These are phyloP conservation scores for Piper longum DNA, from an alignment of 164 flowering plant species.

Conservation along the genomic window DNA sequence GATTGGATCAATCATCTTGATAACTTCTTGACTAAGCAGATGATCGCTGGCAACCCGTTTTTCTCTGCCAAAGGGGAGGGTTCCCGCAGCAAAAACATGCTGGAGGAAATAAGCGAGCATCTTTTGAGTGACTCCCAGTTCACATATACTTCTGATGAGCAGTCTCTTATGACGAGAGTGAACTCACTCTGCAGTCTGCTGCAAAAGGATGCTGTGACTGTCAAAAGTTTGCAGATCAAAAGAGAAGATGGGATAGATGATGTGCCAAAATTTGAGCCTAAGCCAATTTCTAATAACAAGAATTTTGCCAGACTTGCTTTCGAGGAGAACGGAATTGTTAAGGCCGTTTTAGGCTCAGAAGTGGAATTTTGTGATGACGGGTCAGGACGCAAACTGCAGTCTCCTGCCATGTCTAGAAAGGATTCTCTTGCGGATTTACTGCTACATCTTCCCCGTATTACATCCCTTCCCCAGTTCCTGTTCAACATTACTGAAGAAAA, in stretches of 20 bases:
- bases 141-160: conserved; percentile 48
- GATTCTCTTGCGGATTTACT: conserved; percentile 75
- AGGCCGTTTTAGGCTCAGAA: conserved; percentile 8
- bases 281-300: neutral
- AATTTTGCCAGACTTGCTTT: too few relatives aligned
- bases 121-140: conserved; percentile 51
- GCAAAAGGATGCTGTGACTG: conserved; percentile 38
- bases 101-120: conserved; percentile 54
- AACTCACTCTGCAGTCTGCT: conserved; percentile 75
- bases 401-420: conserved; percentile 48
- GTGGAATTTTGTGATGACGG: conserved; percentile 12
- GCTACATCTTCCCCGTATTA: conserved; percentile 75
- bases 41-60: conserved; percentile 32
- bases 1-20: conserved; percentile 67
- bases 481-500: conserved; percentile 61
- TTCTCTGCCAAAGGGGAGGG: conserved; percentile 20
- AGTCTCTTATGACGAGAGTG: conserved; percentile 68
- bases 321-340: conserved; percentile 7
- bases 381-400: conserved; percentile 21
- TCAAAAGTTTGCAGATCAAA: conserved; percentile 15
- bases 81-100: conserved; percentile 17
- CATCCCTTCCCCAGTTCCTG: conserved; percentile 75
- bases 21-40: conserved; percentile 46
- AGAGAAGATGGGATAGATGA: conserved; percentile 14
- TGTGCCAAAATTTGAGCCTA: conserved; percentile 4